phyloP scores from a whole-genome alignment of 148 eudicot species.

The Limonium bicolor region DNA sequence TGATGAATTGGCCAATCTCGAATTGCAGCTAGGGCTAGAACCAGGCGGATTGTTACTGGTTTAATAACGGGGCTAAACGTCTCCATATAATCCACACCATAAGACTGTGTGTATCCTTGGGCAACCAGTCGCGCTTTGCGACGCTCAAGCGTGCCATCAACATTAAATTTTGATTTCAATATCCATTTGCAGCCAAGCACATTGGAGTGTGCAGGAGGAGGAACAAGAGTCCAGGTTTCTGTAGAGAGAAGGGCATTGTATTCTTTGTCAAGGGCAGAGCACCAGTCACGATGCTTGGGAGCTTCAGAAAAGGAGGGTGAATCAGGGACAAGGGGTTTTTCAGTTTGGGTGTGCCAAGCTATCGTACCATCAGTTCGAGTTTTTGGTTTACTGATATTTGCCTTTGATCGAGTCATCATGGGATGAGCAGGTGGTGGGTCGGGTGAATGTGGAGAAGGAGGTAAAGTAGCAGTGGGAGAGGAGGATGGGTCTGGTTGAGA shows the following conservation, averaged over 20 bases:
- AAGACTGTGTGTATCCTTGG: neutral
- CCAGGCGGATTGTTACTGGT: neutral
- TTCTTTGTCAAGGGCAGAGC: neutral
- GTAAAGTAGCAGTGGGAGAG: no score
- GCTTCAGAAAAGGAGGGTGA: neutral
- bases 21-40: neutral
- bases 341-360: no score
- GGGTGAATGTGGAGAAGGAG: no score
- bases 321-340: no score
- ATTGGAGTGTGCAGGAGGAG: neutral
- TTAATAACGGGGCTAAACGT: neutral
- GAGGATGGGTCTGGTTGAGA: no score
- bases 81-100: neutral
- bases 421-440: no score
- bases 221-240: neutral
- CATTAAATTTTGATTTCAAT: neutral
- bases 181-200: neutral
- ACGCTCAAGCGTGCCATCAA: neutral
- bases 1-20: neutral
- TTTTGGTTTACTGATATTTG: no score
- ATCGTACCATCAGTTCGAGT: no score
- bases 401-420: no score
- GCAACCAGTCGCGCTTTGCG: neutral
- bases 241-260: neutral
- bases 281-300: neutral